Conservation (phyloP, 2,329 filamentous ascomycete genomes). For the Nemania sp. region DNA sequence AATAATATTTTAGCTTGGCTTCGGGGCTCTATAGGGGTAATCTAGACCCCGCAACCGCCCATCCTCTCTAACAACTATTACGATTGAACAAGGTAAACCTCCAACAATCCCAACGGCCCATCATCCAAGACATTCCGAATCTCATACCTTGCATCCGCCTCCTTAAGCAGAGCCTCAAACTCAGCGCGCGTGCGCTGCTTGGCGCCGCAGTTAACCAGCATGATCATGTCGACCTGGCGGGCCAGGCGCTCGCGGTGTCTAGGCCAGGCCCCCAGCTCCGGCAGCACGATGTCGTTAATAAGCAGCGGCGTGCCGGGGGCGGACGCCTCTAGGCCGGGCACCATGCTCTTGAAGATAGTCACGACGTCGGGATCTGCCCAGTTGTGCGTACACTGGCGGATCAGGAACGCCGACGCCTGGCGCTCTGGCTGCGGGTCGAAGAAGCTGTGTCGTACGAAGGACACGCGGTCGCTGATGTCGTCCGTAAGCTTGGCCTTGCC, state of each 20-base stretch:
- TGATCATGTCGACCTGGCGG: constrained; percentile 25
- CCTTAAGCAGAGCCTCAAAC: constrained; percentile 18
- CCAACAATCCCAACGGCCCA: constrained; percentile 18
- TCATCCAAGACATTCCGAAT: constrained; percentile 6
- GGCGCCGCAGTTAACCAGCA: constrained; percentile 16
- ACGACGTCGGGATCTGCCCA: constrained; percentile 32
- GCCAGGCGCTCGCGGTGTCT: background rate
- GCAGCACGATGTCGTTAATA: constrained; percentile 28
- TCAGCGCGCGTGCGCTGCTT: constrained; percentile 27
- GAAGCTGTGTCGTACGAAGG: constrained; percentile 44
- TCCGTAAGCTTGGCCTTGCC: constrained; percentile 34
- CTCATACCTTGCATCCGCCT: constrained; percentile 31
- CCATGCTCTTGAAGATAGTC: constrained; percentile 22
- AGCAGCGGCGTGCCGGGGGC: constrained; percentile 25
- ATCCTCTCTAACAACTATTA: too few relatives aligned
- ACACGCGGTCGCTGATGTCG: constrained; percentile 35
- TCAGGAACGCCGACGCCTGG: constrained; percentile 41
- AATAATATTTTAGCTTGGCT: too few relatives aligned
- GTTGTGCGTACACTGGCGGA: constrained; percentile 45
- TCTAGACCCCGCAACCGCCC: too few relatives aligned
- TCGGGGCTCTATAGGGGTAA: too few relatives aligned
- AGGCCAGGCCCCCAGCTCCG: constrained; percentile 1
- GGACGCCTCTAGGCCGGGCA: constrained; percentile 27
- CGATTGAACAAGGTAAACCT: too few relatives aligned
- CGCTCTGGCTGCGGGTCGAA: constrained; percentile 44